Conservation (phyloP, 2,329 filamentous ascomycete species). For the Pseudocercospora cruenta region DNA sequence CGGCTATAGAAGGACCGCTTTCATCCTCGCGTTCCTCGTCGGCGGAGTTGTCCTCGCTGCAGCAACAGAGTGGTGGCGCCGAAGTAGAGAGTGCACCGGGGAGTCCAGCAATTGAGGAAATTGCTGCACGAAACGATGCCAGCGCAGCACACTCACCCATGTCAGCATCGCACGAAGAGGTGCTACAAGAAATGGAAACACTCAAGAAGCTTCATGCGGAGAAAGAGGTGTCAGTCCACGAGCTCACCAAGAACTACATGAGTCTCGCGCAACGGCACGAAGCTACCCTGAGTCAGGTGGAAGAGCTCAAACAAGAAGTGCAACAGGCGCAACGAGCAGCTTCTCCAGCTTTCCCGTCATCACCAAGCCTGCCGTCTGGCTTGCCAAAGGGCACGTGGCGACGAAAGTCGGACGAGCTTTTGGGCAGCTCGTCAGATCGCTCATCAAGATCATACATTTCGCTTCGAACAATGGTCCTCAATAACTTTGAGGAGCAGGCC, state of each 20-base stretch:
- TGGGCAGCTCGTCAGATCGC: slow-evolving; percentile 66
- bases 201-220: slow-evolving; percentile 72
- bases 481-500: slow-evolving; percentile 80
- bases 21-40: slow-evolving; percentile 90
- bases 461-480: slow-evolving; percentile 81
- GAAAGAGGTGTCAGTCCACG: slow-evolving; percentile 73
- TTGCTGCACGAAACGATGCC: slow-evolving; percentile 8
- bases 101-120: slow-evolving; percentile 20
- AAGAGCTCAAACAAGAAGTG: slow-evolving; percentile 86
- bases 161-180: slow-evolving; percentile 58
- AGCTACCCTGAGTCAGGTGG: slow-evolving; percentile 80
- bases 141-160: slow-evolving; percentile 17
- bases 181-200: slow-evolving; percentile 71
- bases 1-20: slow-evolving; percentile 55
- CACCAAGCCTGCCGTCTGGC: slow-evolving; percentile 23
- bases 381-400: slow-evolving; percentile 62
- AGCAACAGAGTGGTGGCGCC: slow-evolving; percentile 64
- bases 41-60: slow-evolving; percentile 87
- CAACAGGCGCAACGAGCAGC: slow-evolving; percentile 61
- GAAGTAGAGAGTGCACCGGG: slow-evolving; percentile 21
- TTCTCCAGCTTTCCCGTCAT: slow-evolving; percentile 31
- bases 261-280: slow-evolving; percentile 81
- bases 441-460: slow-evolving; percentile 90
- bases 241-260: slow-evolving; percentile 78
- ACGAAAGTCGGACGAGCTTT: slow-evolving; percentile 39